Conservation (phyloP, 2,329 filamentous ascomycete species). For the Colletotrichum spinosum region DNA sequence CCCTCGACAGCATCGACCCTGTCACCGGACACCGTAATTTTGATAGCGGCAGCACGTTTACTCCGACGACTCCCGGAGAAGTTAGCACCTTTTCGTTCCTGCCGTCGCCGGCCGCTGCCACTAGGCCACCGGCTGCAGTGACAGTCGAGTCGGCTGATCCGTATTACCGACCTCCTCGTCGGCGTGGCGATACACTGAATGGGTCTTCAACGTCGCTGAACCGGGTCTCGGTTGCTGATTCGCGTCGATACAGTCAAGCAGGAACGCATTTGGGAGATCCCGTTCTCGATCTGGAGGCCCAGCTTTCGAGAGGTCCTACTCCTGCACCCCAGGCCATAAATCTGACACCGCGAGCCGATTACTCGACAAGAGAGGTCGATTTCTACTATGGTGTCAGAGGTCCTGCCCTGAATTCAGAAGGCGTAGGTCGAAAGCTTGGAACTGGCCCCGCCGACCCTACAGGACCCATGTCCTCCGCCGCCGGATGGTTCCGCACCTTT, state of each 20-base stretch:
- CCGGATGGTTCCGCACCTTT: conserved; percentile 86
- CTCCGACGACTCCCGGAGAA: conserved; percentile 79
- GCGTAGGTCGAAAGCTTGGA: conserved; percentile 84
- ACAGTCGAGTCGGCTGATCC: conserved; percentile 73
- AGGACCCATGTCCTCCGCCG: conserved; percentile 87
- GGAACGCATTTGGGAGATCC: conserved; percentile 49
- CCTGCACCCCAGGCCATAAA: conserved; percentile 56
- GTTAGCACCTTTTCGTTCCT: conserved; percentile 79
- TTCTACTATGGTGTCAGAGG: conserved; percentile 96
- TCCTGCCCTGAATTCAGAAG: conserved; percentile 84
- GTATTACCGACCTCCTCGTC: conserved; percentile 88
- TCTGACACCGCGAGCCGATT: conserved; percentile 78
- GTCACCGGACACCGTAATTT: conserved; percentile 60
- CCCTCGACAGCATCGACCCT: conserved; percentile 62
- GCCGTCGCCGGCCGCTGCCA: conserved; percentile 64
- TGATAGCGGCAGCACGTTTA: conserved; percentile 73
- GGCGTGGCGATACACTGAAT: conserved; percentile 71
- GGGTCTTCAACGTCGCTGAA: conserved; percentile 49
- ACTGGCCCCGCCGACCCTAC: conserved; percentile 96
- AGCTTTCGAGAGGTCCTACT: conserved; percentile 57
- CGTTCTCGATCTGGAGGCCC: conserved; percentile 51
- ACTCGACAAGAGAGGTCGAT: conserved; percentile 93
- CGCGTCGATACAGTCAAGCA: conserved; percentile 52
- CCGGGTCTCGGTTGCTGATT: conserved; percentile 47
- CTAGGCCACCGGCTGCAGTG: conserved; percentile 54